Conservation (phyloP, 768 basidiomycete species). For the Trametes sanguinea region DNA sequence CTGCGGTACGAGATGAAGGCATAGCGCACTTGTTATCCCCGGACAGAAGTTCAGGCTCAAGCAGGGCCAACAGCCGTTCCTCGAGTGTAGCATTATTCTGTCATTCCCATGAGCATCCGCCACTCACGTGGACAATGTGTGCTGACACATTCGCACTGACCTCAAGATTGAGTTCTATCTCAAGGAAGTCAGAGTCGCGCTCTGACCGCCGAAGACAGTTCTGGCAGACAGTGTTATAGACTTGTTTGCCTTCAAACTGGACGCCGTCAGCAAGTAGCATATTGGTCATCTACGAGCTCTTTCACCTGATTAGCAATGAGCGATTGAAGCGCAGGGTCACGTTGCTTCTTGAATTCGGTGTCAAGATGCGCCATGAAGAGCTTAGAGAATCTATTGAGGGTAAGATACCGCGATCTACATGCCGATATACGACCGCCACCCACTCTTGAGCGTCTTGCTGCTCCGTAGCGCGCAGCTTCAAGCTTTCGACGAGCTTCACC, state of each 20-base stretch:
- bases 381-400: constrained; percentile 76
- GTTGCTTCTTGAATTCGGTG: constrained; percentile 83
- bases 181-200: constrained; percentile 71
- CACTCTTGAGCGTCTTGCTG: constrained; percentile 99
- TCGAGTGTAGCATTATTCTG: constrained; percentile 75
- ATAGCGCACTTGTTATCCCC: constrained; percentile 79
- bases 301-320: constrained; percentile 74
- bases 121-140: no score
- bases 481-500: constrained; percentile 77
- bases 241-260: constrained; percentile 86
- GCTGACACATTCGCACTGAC: constrained; percentile 39
- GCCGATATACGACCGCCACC: constrained; percentile 26
- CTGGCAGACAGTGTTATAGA: constrained; percentile 79
- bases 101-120: neutral
- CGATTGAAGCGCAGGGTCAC: constrained; percentile 57
- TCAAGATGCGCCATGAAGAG: constrained; percentile 91
- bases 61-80: constrained; percentile 64
- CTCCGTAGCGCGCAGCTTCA: constrained; percentile 77
- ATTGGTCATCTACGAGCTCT: neutral
- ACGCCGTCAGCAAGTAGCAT: constrained; percentile 2
- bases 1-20: neutral
- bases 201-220: constrained; percentile 71
- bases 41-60: constrained; percentile 70
- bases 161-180: constrained; percentile 85
- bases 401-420: neutral